Evolutionary conservation across 495 filamentous ascomycete species (phyloP).

Genomic region (Rusavskia elegans): DNA sequence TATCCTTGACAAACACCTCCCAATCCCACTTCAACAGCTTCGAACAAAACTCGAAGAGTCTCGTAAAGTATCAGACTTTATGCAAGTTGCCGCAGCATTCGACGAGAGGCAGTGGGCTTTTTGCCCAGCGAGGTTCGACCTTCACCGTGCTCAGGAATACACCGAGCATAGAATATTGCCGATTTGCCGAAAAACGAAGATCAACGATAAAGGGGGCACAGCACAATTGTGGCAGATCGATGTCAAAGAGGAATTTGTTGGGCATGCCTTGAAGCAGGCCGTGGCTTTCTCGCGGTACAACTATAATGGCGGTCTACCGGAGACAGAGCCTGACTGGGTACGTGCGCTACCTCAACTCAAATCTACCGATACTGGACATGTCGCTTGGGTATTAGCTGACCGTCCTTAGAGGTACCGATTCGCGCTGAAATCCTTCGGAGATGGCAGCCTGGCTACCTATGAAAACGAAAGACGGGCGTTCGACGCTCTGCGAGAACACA

Average conservation of each 20-base stretch:
- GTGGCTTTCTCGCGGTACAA: slow-evolving; percentile 4
- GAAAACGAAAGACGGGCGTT: slow-evolving; percentile 19
- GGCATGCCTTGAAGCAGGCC: slow-evolving; percentile 1
- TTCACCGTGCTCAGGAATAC: slow-evolving; percentile 6
- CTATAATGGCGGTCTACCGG: background rate
- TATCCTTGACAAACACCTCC: slow-evolving; percentile 9
- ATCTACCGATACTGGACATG: too few species aligned
- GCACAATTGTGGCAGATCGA: slow-evolving; percentile 18
- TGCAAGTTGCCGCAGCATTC: background rate
- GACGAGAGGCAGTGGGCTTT: slow-evolving; percentile 14
- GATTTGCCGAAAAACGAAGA: slow-evolving; percentile 12
- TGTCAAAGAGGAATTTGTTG: slow-evolving; percentile 19
- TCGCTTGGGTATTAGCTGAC: background rate
- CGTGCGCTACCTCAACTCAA: too few species aligned
- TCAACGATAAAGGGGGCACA: slow-evolving; percentile 18
- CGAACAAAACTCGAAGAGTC: background rate
- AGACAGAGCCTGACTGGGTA: background rate
- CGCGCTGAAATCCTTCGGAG: slow-evolving; percentile 19
- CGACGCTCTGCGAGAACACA: slow-evolving; percentile 8
- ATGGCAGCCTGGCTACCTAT: slow-evolving; percentile 11
- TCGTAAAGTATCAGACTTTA: background rate
- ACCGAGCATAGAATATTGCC: slow-evolving; percentile 15
- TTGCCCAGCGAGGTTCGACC: slow-evolving; percentile 14
- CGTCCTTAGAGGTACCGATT: slow-evolving; percentile 20
- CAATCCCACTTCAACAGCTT: background rate